Conservation (phyloP, 257 asterid genomes). For the Craterostigma plantagineum region DNA sequence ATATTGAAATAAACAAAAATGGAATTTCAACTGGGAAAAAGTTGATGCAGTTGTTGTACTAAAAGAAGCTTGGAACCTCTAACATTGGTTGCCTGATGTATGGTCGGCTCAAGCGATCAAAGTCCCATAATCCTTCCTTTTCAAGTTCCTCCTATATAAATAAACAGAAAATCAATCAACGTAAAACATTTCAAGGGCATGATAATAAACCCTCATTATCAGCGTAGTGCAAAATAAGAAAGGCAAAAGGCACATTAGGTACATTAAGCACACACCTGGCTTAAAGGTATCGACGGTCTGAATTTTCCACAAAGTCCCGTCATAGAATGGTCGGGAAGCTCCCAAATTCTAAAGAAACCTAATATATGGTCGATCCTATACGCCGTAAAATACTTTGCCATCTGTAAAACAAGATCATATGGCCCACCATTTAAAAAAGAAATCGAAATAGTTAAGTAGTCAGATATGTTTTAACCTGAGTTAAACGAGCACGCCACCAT, state of each 20-base stretch:
- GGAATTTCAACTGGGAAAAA: not conserved
- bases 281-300: slow-evolving; percentile 83
- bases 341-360: slow-evolving; percentile 97
- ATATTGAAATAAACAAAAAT: not conserved
- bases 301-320: slow-evolving; percentile 98
- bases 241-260: not conserved
- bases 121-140: slow-evolving; percentile 91
- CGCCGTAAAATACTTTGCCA: slow-evolving; percentile 94
- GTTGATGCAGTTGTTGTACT: not conserved
- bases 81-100: slow-evolving; percentile 35
- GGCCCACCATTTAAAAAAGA: no score
- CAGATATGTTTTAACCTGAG: slow-evolving; percentile 40
- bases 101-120: slow-evolving; percentile 71
- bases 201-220: no score
- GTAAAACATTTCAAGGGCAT: no score
- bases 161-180: not conserved
- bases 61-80: slow-evolving; percentile 21
- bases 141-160: slow-evolving; percentile 78
- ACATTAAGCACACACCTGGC: slow-evolving; percentile 33
- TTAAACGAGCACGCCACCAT: slow-evolving; percentile 97
- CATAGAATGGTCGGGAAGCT: slow-evolving; percentile 88
- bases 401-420: slow-evolving; percentile 36
- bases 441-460: not conserved
- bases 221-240: no score
- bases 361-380: slow-evolving; percentile 89